Conservation (phyloP, 2,329 filamentous ascomycete genomes). For the Phaeosphaeria sp. region DNA sequence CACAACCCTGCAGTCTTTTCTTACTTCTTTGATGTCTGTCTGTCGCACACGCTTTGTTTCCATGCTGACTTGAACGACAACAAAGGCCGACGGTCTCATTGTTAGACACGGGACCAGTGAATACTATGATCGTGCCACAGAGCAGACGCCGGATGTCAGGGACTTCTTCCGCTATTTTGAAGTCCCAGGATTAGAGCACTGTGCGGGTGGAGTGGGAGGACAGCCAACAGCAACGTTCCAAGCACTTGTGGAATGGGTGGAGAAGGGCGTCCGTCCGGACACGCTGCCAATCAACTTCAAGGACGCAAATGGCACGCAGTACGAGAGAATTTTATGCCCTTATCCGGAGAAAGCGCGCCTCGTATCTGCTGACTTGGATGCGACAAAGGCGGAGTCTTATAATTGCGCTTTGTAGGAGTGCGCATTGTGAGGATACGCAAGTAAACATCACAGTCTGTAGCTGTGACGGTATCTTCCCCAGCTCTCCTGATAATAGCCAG, state of each 20-base stretch:
- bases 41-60: neutral
- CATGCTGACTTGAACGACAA: neutral
- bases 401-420: constrained; percentile 6
- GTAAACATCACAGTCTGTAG: too few species aligned
- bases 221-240: constrained; percentile 42
- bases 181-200: constrained; percentile 31
- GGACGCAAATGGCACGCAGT: constrained; percentile 6
- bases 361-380: constrained; percentile 8
- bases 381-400: constrained; percentile 13
- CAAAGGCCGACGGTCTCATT: constrained; percentile 16
- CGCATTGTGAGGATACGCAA: too few species aligned
- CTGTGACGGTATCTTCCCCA: too few species aligned
- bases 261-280: constrained; percentile 24
- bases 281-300: constrained; percentile 8
- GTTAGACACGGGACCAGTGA: constrained; percentile 13
- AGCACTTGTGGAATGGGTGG: constrained; percentile 36
- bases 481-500: too few species aligned
- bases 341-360: constrained; percentile 19
- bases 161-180: constrained; percentile 32
- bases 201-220: constrained; percentile 21
- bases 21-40: neutral
- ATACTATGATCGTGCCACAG: constrained; percentile 21
- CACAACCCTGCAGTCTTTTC: too few species aligned
- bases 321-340: constrained; percentile 22
- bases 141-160: constrained; percentile 12